phyloP scores from a whole-genome alignment of 139 green algal species.

The Coelastrella sp. region DNA sequence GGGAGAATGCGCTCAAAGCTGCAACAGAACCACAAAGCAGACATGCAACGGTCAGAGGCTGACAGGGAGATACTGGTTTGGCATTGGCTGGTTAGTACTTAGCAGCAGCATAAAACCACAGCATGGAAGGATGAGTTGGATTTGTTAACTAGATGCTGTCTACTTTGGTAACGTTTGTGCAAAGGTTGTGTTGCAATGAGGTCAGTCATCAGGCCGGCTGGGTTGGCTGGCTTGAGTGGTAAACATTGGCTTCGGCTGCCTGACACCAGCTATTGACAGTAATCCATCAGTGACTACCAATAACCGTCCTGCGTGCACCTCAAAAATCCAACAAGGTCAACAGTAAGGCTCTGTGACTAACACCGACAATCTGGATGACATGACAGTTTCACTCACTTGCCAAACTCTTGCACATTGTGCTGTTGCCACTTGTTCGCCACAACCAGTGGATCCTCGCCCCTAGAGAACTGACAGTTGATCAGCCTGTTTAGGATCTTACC shows the following conservation, averaged over 20 bases:
- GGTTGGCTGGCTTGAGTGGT: too few species aligned
- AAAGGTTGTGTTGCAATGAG: too few species aligned
- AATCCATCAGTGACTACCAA: too few species aligned
- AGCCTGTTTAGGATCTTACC: background rate
- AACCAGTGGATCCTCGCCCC: background rate
- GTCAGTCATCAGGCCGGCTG: too few species aligned
- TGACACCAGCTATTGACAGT: too few species aligned
- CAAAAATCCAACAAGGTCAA: too few species aligned
- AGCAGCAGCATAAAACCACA: background rate
- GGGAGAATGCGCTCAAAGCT: background rate
- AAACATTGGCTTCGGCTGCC: too few species aligned
- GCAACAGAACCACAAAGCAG: background rate
- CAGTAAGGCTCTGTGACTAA: background rate
- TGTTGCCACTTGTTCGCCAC: slow-evolving; percentile 1
- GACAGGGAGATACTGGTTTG: background rate
- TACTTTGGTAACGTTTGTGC: too few species aligned
- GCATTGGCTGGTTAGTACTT: background rate
- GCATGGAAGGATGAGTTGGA: too few species aligned
- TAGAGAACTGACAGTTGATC: background rate
- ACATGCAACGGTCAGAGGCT: background rate
- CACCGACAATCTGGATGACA: background rate
- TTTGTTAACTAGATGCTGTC: too few species aligned
- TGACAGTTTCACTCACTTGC: slow-evolving; percentile 3
- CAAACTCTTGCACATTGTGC: slow-evolving; percentile 27
- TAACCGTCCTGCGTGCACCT: background rate